Base-by-base conservation (phyloP, 1,284 basidiomycete species). In the Naganishia albida region DNA sequence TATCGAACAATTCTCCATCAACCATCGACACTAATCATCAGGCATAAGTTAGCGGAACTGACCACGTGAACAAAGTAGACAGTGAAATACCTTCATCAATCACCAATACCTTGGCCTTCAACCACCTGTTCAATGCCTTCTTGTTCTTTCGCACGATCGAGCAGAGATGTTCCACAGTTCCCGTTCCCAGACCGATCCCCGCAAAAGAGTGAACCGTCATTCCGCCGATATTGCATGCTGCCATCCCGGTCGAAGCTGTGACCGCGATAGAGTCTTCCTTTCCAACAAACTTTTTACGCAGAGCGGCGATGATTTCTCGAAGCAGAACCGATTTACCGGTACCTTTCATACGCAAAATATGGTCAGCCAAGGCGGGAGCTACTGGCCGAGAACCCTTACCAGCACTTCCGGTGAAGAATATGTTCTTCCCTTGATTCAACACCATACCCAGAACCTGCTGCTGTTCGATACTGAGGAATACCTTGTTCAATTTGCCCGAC, bases 321-420 rank as follows among this genome's bases (percentile, higher is more conserved):
- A 98, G 82, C 1, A 97, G 82, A 7, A 97, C 91, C 0, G 93
- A 96, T 80, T 97, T 98, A 59, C 94, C 93, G 8, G 93, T 96
- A 63, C 93, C 93, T 91, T 68, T 13, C 26, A 25, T 54, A 50
- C 13, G 51, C 18, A 18, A 52, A 10, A 4, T 20, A 25, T 20
- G 30, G 23, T 49, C 26, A 62, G 30, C 46, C 39, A 20, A 25
- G 28, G 16, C 10, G 39, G 2, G 23, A 39, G 16, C n/a, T 25
- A 20, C 25, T 6, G 6, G n/a, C 18, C 7, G 26, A 25, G 7
- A 1, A 3, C 30, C 81, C 88, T 72, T 70, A 93, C 93, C 93
- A 66, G 93, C 95, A 81, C 90, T 93, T 26, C 96, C 95, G 0
- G 95, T 99, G 79, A 97, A 99, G 74, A 99, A 99, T n/a, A 98